A percentile compares a stretch with the other conserved stretches of the same genome.
Evolutionary conservation across 495 filamentous ascomycete genomes (phyloP).

Genomic region (Penicillium paxilli): DNA sequence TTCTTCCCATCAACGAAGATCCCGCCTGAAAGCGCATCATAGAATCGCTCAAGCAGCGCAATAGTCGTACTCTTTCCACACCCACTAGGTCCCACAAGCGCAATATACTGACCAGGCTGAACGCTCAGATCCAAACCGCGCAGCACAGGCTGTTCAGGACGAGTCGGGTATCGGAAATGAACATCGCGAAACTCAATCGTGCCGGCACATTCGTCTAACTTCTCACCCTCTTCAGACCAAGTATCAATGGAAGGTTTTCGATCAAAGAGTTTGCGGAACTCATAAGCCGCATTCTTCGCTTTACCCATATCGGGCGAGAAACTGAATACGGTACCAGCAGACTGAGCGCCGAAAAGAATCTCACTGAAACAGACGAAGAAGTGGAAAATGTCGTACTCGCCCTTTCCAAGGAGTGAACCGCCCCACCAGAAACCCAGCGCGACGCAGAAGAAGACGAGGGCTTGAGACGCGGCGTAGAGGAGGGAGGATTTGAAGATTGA

Average conservation of each 20-base stretch:
- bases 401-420: constrained; percentile 69
- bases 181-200: constrained; percentile 77
- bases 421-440: constrained; percentile 97
- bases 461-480: constrained; percentile 79
- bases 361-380: constrained; percentile 85
- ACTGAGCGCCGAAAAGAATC: constrained; percentile 80
- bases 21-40: constrained; percentile 73
- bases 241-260: constrained; percentile 74
- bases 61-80: constrained; percentile 87
- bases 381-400: constrained; percentile 70
- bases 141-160: constrained; percentile 77
- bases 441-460: constrained; percentile 75
- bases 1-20: constrained; percentile 74
- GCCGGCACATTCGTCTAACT: constrained; percentile 59
- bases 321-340: constrained; percentile 83
- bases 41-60: constrained; percentile 79
- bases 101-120: constrained; percentile 75
- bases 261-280: constrained; percentile 79
- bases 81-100: constrained; percentile 77
- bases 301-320: constrained; percentile 89
- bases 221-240: constrained; percentile 74
- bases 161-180: constrained; percentile 79
- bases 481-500: constrained; percentile 67
- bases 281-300: constrained; percentile 73
- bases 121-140: constrained; percentile 71